Conservation (phyloP, 306 rosid genomes). For the Pyrus pyrifolia region DNA sequence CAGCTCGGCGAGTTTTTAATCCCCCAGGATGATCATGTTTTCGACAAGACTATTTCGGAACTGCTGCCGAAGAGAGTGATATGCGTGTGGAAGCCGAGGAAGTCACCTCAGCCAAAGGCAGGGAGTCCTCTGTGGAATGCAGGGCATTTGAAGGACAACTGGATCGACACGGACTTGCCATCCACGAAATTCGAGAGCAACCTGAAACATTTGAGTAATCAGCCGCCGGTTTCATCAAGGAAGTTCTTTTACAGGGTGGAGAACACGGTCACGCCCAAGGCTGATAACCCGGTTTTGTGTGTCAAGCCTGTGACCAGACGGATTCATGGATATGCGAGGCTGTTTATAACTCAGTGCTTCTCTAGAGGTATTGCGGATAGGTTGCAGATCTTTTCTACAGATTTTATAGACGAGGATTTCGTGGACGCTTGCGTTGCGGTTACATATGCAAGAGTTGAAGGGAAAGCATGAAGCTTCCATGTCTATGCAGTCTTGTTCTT, state of each 20-base stretch:
- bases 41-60: slow-evolving; percentile 49
- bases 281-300: slow-evolving; percentile 70
- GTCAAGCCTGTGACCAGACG: slow-evolving; percentile 73
- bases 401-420: slow-evolving; percentile 72
- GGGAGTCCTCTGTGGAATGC: slow-evolving; percentile 69
- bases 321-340: slow-evolving; percentile 58
- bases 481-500: neutral
- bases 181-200: slow-evolving; percentile 78
- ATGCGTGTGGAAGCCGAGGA: slow-evolving; percentile 86
- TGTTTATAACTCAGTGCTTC: slow-evolving; percentile 62
- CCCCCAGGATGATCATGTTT: slow-evolving; percentile 59
- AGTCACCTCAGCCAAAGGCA: slow-evolving; percentile 46
- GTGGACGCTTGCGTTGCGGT: slow-evolving; percentile 79
- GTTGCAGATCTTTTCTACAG: slow-evolving; percentile 69
- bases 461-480: slow-evolving; percentile 32
- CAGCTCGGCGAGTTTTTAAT: slow-evolving; percentile 58
- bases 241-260: slow-evolving; percentile 82
- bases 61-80: slow-evolving; percentile 61
- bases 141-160: slow-evolving; percentile 61
- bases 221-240: slow-evolving; percentile 45
- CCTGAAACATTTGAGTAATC: slow-evolving; percentile 62
- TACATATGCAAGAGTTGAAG: slow-evolving; percentile 66
- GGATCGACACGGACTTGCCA: slow-evolving; percentile 86
- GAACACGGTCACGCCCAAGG: slow-evolving; percentile 79
- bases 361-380: slow-evolving; percentile 39